Conservation (phyloP, 2,329 filamentous ascomycete genomes). For the Colletotrichum lini region DNA sequence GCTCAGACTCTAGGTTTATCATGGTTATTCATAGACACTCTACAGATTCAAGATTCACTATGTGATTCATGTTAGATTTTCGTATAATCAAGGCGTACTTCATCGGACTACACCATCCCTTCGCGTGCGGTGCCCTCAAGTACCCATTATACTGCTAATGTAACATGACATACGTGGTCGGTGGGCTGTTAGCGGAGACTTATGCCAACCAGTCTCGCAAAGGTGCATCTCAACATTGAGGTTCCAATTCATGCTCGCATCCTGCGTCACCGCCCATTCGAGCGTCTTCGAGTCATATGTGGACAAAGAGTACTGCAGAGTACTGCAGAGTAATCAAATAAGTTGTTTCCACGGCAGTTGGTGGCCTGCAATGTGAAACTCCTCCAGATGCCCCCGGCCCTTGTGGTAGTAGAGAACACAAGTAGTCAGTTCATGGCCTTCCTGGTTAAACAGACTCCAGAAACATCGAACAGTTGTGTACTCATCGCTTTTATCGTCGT, state of each 20-base stretch:
- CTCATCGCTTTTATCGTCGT: background rate
- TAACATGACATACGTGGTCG: background rate
- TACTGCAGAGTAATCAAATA: conserved; percentile 5
- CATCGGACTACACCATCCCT: background rate
- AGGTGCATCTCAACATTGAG: background rate
- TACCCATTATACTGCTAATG: background rate
- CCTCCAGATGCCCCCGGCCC: conserved; percentile 10
- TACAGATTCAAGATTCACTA: no score
- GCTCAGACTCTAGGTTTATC: no score
- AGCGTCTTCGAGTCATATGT: background rate
- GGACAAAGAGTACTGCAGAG: conserved; percentile 1
- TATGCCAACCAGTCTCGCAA: background rate
- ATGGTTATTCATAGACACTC: no score
- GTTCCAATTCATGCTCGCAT: conserved; percentile 2
- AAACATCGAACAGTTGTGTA: conserved; percentile 2
- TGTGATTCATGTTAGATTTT: no score
- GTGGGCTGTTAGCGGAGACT: background rate
- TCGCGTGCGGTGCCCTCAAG: background rate
- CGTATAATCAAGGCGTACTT: background rate
- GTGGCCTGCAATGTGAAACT: conserved; percentile 5
- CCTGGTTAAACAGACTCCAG: background rate
- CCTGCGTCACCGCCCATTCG: background rate
- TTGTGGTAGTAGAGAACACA: conserved; percentile 8
- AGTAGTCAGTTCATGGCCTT: background rate
- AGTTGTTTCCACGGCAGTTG: background rate